Percentiles rank a stretch among this genome's conserved stretches.
These are phyloP conservation scores for Lactarius psammicola DNA, from an alignment of 768 basidiomycete genomes.

Conservation along the genomic window DNA sequence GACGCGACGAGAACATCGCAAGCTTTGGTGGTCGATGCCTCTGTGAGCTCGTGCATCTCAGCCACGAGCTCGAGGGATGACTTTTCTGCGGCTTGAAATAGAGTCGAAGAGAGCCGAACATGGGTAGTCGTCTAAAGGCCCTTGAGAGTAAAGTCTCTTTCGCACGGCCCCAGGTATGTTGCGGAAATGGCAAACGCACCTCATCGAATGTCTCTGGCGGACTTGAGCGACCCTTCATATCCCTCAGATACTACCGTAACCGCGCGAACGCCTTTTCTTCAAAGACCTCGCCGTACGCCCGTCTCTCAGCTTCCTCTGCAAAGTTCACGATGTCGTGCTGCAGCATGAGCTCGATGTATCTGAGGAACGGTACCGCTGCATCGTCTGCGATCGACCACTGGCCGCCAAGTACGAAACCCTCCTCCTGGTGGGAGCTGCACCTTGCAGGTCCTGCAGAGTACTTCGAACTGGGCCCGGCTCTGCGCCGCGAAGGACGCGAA, in stretches of 20 bases:
- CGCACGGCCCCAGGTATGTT: neutral
- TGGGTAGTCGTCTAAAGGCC: too few species aligned
- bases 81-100: too few species aligned
- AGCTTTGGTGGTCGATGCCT: neutral
- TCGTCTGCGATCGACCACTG: too few species aligned
- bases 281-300: neutral
- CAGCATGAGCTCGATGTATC: neutral
- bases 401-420: conserved; percentile 44
- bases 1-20: neutral
- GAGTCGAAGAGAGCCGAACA: neutral
- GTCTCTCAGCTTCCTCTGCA: neutral
- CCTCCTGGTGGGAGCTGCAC: conserved; percentile 44
- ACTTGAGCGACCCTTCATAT: neutral
- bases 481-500: conserved; percentile 40
- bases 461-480: conserved; percentile 43
- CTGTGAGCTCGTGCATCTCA: neutral
- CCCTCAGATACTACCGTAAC: neutral
- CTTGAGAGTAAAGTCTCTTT: neutral
- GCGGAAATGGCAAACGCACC: neutral
- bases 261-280: neutral
- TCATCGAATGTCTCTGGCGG: neutral
- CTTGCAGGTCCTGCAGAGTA: conserved; percentile 50
- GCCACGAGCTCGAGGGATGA: too few species aligned
- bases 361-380: neutral
- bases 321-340: neutral